Evolutionary conservation across 2,329 filamentous ascomycete species (phyloP).

Genomic region (Fusarium sp.): DNA sequence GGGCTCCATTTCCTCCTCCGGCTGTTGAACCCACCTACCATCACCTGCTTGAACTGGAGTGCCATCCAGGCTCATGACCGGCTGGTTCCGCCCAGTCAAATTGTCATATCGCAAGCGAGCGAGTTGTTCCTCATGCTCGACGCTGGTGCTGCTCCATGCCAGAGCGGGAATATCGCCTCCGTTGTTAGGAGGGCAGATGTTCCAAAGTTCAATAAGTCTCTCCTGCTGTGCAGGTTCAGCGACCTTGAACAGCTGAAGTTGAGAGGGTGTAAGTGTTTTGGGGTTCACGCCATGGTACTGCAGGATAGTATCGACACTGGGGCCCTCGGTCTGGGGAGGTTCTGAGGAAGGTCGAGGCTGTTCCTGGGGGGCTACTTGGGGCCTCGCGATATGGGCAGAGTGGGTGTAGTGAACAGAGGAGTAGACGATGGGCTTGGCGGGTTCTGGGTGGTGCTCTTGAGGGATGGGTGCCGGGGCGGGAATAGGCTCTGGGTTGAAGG

Average conservation of each 20-base stretch:
- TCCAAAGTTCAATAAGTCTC: conserved; percentile 86
- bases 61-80: conserved; percentile 65
- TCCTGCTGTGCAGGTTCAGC: conserved; percentile 78
- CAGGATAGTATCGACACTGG: conserved; percentile 69
- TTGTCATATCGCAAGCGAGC: conserved; percentile 70
- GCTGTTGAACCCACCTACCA: conserved; percentile 61
- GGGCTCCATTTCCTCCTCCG: conserved; percentile 71
- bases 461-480: conserved; percentile 27
- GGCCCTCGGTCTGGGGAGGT: conserved; percentile 60
- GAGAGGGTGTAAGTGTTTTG: conserved; percentile 74
- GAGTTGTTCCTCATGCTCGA: conserved; percentile 70
- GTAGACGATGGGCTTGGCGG: conserved; percentile 70
- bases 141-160: conserved; percentile 63
- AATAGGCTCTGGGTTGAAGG: conserved; percentile 61
- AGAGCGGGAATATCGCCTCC: conserved; percentile 64
- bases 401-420: conserved; percentile 87
- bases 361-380: conserved; percentile 50
- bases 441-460: conserved; percentile 47
- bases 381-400: conserved; percentile 70
- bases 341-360: conserved; percentile 62
- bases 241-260: conserved; percentile 82
- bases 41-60: conserved; percentile 64
- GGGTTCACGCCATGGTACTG: conserved; percentile 77
- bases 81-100: conserved; percentile 53
- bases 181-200: conserved; percentile 77